Evolutionary conservation across 352 stramenopile species (phyloP), one percentile per base, ranked within the genome.

Genomic region (Pythium myriotylum): DNA sequence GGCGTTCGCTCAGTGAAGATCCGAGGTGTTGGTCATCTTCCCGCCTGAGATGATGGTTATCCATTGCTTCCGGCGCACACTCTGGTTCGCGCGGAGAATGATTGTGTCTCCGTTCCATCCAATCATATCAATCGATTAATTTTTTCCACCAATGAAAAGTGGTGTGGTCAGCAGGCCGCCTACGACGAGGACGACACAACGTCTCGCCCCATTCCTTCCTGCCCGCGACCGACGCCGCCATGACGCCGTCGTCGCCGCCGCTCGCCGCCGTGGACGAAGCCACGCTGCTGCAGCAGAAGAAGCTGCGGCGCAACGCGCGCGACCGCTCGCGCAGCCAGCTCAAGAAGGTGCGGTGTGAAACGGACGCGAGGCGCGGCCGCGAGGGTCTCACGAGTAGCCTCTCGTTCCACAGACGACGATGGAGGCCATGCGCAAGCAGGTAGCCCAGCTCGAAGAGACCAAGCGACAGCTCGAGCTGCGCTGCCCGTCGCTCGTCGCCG

Each of bases 301-400:
- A 62, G 46, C 39, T 54, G 60, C 60, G 49, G 3, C 77, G 79
- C 54, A 89, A 89, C 62, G 79, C 81, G 27, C 79, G 79, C 54
- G 79, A 89, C 59, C 77, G 79, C 46, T 68, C 77, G 45, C 77
- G 74, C 58, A 84, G 68, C 37, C 71, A 76, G 27, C 67, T 80
- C 65, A 85, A 86, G 56, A 71, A 79, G 49, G 78, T 88, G 57
- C 37, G 29, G 29, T 10, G 29, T 10, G 29, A 35, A 35, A 35
- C 29, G 29, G 29, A 61, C 27, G 40, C 10, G 29, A 35, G 29
- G 5, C 29, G 29, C 29, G 5, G 29, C 10, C 29, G 29, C 5
- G 29, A 35, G 10, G 29, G 29, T 35, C 29, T 35, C 5, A 35
- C 29, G 5, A 35, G 29, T 35, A 35, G 29, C 40, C 40, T 23